Evolutionary conservation across 2,329 filamentous ascomycete species (phyloP).

Genomic region (Incumbomyces lentus): DNA sequence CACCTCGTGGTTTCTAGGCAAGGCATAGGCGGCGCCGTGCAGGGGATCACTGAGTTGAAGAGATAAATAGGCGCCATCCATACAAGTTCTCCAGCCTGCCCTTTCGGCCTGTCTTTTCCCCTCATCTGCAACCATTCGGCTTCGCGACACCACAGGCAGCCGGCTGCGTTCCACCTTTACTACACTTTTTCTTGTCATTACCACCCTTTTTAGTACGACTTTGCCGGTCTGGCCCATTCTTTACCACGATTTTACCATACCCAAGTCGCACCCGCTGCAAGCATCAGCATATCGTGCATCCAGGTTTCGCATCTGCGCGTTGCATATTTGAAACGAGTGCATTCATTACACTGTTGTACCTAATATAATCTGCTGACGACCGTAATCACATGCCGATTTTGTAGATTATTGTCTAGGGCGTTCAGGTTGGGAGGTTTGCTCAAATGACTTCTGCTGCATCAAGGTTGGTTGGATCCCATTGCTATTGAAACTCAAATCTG

Average conservation of each 20-base stretch:
- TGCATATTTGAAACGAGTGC: not conserved
- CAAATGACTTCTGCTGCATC: slow-evolving; percentile 12
- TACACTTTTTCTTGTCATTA: slow-evolving; percentile 4
- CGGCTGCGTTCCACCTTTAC: not conserved
- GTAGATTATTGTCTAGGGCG: slow-evolving; percentile 6
- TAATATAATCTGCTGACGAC: not conserved
- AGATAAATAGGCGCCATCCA: slow-evolving; percentile 6
- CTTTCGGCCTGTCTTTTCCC: slow-evolving; percentile 5
- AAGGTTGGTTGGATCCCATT: slow-evolving; percentile 15
- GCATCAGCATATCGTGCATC: no score
- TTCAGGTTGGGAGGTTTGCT: slow-evolving; percentile 2
- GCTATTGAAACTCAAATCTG: slow-evolving; percentile 5
- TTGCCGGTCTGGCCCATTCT: not conserved
- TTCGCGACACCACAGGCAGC: not conserved
- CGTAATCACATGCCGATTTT: not conserved
- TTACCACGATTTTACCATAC: not conserved
- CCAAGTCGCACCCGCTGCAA: not conserved
- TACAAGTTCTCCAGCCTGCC: slow-evolving; percentile 4
- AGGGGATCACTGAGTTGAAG: slow-evolving; percentile 2
- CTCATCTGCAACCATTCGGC: slow-evolving; percentile 1
- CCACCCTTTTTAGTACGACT: not conserved
- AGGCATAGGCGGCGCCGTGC: slow-evolving; percentile 2
- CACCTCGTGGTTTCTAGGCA: not conserved
- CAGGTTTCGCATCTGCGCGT: not conserved
- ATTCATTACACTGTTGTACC: not conserved